Evolutionary conservation across 495 filamentous ascomycete genomes (phyloP), one percentile per base, ranked within the genome.

Genomic region (Lepraria neglecta): DNA sequence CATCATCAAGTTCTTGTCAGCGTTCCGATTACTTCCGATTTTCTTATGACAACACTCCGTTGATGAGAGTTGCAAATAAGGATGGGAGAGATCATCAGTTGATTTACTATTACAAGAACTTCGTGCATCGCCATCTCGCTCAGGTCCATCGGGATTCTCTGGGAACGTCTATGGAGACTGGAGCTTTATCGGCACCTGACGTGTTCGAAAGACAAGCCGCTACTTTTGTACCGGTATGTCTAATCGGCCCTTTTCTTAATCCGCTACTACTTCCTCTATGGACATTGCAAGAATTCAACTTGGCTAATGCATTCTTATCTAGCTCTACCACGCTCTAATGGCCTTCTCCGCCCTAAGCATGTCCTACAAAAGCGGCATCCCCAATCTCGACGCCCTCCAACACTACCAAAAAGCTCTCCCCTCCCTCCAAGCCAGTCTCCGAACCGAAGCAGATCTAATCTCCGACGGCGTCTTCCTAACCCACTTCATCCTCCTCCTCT

Each of bases 241-340:
- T 40, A 24, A 24, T 24, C 24, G 24, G 12, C 15, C 19, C 9
- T 27, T 17, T 31, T 59, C 24, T 2, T 31, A 15, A 4, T 63
- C 53, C 67, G 60, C 67, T 67, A 63, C 40, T 33, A 38, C 12
- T 44, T 15, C 54, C 40, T 14, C n/a, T 42, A 38, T 15, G 17
- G 9, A 30, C 1, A 3, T 7, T 31, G 15, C 4, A 2, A 14
- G 21, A 51, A 2, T 4, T 0, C 28, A 12, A 9, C n/a, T 9
- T 3, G 1, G 10, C 48, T 51, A 69, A 56, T 31, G 21, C 35
- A 61, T 24, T 48, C 33, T 17, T 59, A 3, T 21, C 53, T 62
- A 85, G 82, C 77, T 85, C 56, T 78, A 78, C 48, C 79, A 83
- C 66, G 82, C 81, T n/a, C 80, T 86, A 55, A 82, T 82, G 77